Evolutionary conservation across 2,329 filamentous ascomycete genomes (phyloP).

Genomic region (Cyphellophora europaea): DNA sequence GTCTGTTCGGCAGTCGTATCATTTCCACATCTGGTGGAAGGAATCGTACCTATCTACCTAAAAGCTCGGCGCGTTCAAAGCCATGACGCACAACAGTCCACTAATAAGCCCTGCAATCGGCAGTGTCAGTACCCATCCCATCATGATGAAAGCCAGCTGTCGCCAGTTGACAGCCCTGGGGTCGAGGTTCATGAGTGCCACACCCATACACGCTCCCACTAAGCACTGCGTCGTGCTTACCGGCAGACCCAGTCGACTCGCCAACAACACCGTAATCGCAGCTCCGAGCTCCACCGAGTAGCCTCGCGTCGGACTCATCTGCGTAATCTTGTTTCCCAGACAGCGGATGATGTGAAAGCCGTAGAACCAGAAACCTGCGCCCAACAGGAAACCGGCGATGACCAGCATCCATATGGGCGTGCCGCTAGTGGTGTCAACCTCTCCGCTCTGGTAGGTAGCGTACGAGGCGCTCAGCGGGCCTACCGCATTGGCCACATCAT

Average conservation of each 20-base stretch:
- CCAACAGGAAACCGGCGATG: constrained; percentile 27
- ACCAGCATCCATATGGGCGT: constrained; percentile 32
- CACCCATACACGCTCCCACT: constrained; percentile 25
- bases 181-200: constrained; percentile 27
- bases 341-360: constrained; percentile 28
- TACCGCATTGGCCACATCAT: constrained; percentile 34
- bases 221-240: constrained; percentile 30
- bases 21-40: no score
- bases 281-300: constrained; percentile 31
- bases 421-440: constrained; percentile 21
- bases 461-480: constrained; percentile 32
- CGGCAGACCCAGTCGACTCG: constrained; percentile 24
- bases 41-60: no score
- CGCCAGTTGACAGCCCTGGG: constrained; percentile 34
- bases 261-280: constrained; percentile 29
- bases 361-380: constrained; percentile 31
- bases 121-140: constrained; percentile 36
- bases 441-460: constrained; percentile 24
- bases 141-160: constrained; percentile 32
- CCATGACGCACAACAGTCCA: constrained; percentile 31
- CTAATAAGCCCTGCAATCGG: constrained; percentile 31
- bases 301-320: constrained; percentile 28
- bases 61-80: constrained; percentile 32
- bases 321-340: constrained; percentile 33
- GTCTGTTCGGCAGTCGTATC: no score